Percentiles rank a stretch among this genome's conserved stretches.
phyloP scores from a whole-genome alignment of 495 filamentous ascomycete genomes.

The Physcia stellaris region DNA sequence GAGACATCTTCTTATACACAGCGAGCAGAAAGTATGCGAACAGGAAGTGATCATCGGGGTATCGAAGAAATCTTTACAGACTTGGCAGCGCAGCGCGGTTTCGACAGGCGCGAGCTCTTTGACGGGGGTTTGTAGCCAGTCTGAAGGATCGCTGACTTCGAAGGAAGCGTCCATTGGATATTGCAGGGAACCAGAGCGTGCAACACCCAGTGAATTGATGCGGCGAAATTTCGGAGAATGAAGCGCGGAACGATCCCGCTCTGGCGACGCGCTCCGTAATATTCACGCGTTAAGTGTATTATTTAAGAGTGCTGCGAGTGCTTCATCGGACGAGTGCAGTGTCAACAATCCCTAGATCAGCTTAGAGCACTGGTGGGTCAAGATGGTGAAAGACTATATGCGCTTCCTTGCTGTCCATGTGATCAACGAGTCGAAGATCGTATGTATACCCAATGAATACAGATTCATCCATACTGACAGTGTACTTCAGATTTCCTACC shows the following conservation, averaged over 20 bases:
- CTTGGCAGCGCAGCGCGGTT: conserved; percentile 77
- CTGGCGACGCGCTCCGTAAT: no score
- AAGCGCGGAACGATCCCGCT: no score
- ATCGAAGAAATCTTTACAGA: conserved; percentile 94
- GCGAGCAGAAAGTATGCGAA: conserved; percentile 90
- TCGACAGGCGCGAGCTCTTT: conserved; percentile 63
- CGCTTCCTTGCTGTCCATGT: conserved; percentile 62
- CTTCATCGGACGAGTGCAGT: no score
- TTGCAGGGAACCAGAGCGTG: no score
- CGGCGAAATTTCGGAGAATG: no score
- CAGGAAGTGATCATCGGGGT: conserved; percentile 91
- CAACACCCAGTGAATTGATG: no score
- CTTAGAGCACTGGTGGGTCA: no score
- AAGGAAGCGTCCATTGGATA: conserved; percentile 31
- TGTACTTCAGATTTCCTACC: conserved; percentile 74
- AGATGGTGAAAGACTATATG: conserved; percentile 48
- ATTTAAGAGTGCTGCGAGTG: no score
- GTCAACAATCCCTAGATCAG: no score
- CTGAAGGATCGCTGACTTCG: conserved; percentile 75
- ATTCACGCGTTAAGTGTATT: no score
- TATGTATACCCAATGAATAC: conserved; percentile 25
- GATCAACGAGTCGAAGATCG: conserved; percentile 61
- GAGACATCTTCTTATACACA: conserved; percentile 81
- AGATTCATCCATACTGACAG: no score
- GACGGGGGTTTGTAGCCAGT: conserved; percentile 79